Evolutionary conservation across 2,329 filamentous ascomycete species (phyloP), one percentile per base, ranked within the genome.

Genomic region (Beauveria scarabaeidicola): DNA sequence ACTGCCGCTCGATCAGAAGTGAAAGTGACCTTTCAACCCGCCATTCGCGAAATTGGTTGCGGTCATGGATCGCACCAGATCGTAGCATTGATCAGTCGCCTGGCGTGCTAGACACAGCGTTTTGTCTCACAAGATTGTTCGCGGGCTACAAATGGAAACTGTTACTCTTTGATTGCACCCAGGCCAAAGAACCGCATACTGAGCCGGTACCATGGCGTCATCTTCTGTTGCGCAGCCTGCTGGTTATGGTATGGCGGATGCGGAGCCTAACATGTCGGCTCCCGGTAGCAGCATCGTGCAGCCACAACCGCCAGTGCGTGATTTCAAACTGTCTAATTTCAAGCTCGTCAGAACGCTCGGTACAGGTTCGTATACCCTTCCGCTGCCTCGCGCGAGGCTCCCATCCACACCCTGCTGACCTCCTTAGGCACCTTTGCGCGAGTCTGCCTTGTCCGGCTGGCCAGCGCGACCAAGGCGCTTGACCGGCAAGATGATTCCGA

Each of bases 371-470:
- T 66, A 75, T 71, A 52, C 21, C 19, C 50, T 5, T 48, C 36
- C 40, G 8, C 50, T 60, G 40, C 47, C 59, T 53, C 55, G n/a
- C 58, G 47, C 53, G 27, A 36, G 43, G 43, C n/a, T 53, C 43
- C 43, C 46, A 2, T 19, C 17, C 13, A 43, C 23, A 23, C 11
- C 32, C 23, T 10, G 38, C 44, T 50, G 46, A 59, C 61, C 61
- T 40, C 60, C 10, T 25, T 40, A 86, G 87, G 88, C 64, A 91
- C 88, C 13, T 94, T 94, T 76, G 90, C 90, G 64, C 81, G 90
- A 64, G 90, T 94, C 50, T 91, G 88, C 78, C 83, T 93, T 62
- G 88, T 90, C 55, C 84, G 84, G 61, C 81, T 89, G 41, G 79
- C 82, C 46, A 78, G 80, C 64, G 76, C 77, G 46, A 69, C 73